These are phyloP conservation scores for Hypholoma fasciculare DNA, from an alignment of 768 basidiomycete species.

Conservation along the genomic window DNA sequence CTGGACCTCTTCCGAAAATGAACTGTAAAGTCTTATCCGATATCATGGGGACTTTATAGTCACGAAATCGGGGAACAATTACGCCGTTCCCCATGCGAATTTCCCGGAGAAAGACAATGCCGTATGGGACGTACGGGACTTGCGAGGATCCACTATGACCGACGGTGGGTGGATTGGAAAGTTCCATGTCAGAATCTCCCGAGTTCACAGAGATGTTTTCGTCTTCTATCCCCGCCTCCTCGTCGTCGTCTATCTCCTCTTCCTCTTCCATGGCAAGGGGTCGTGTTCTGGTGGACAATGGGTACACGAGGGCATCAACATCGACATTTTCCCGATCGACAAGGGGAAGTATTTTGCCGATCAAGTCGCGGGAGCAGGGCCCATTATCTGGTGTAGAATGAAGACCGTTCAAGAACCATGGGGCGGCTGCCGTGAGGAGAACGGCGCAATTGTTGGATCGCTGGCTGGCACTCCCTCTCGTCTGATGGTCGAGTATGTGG, in stretches of 20 bases:
- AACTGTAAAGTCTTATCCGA: neutral
- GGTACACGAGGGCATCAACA: constrained; percentile 14
- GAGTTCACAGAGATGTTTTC: no score
- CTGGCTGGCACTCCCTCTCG: neutral
- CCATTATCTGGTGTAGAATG: constrained; percentile 26
- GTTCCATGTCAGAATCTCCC: no score
- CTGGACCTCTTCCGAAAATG: neutral
- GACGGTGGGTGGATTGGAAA: neutral
- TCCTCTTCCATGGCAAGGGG: neutral
- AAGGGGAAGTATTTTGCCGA: constrained; percentile 20
- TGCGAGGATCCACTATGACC: neutral
- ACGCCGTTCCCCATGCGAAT: constrained; percentile 4
- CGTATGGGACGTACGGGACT: neutral
- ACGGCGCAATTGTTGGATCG: constrained; percentile 16
- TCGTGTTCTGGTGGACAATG: neutral
- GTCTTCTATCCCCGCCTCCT: no score
- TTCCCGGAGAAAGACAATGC: constrained; percentile 10
- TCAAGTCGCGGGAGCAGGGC: constrained; percentile 15
- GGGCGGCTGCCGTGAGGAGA: constrained; percentile 19
- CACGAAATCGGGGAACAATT: constrained; percentile 5
- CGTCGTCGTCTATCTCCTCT: no score
- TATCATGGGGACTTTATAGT: neutral
- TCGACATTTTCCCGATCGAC: constrained; percentile 9
- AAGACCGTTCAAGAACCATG: constrained; percentile 24
- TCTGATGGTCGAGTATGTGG: constrained; percentile 11